Evolutionary conservation across 2,329 filamentous ascomycete species (phyloP), one percentile per base, ranked within the genome.

Genomic region (Podosphaera xanthii): DNA sequence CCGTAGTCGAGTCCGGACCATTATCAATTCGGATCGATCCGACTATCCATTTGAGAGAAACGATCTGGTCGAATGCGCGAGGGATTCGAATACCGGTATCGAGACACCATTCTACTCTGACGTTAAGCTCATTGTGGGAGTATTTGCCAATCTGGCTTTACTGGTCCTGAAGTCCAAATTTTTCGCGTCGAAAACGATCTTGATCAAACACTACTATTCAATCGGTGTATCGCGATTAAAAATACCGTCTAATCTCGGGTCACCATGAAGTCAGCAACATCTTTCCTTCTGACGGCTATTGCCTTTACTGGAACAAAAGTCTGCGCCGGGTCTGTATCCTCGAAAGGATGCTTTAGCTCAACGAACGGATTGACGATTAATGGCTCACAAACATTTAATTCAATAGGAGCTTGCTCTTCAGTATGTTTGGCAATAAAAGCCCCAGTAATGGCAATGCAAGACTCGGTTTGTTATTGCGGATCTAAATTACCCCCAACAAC

Each of bases 391-490:
- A 61, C 54, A 6, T 70, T 60, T 61, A 67, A 69, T 46, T 66
- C 64, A 2, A 63, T 61, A 9, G 67, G 66, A 46, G 63, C 62
- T 12, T 70, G 66, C 52, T 63, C 64, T 50, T 44, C 36, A 4
- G 40, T 61, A 46, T 69, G 67, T 59, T 59, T 62, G 22, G 61
- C 59, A 3, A 5, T 53, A 49, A 60, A 59, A 34, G 59, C 58
- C n/a, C 50, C 63, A 1, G 63, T 64, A 8, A 61, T 68, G 54
- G 67, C 64, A 33, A 66, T 64, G n/a, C 49, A 64, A 61, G 8
- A 62, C 64, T 31, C 57, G 48, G 8, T 61, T 50, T 70, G 68
- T 60, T 69, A 62, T 58, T 70, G 68, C 58, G 67, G 67, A 57
- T 50, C 65, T 14, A 58, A 59, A 9, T 31, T 69, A n/a, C 68